Conservation (phyloP, 176 grass and related monocot genomes). For the Oryza glumipatula region DNA sequence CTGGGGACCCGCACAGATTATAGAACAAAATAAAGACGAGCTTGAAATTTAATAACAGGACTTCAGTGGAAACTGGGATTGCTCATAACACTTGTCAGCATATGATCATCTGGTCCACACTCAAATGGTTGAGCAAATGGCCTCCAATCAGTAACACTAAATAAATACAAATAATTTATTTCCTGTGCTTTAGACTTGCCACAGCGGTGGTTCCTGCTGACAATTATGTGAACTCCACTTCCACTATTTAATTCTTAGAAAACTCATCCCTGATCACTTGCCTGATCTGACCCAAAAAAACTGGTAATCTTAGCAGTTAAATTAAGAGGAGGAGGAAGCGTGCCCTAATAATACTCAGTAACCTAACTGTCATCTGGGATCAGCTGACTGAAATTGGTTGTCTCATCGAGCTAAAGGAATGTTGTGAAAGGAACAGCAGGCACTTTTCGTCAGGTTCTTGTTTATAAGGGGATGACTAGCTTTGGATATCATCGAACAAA, state of each 20-base stretch:
- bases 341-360: conserved; percentile 35
- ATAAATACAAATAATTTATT: conserved; percentile 20
- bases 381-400: conserved; percentile 37
- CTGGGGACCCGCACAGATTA: conserved; percentile 27
- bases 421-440: conserved; percentile 51
- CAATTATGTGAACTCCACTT: conserved; percentile 41
- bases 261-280: conserved; percentile 23
- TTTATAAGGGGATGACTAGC: conserved; percentile 37
- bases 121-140: conserved; percentile 19
- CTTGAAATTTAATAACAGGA: conserved; percentile 8
- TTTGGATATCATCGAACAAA: conserved; percentile 14
- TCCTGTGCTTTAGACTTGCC: conserved; percentile 17
- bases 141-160: conserved; percentile 9
- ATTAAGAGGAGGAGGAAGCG: conserved; percentile 29
- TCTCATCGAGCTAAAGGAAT: conserved; percentile 52
- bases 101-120: conserved; percentile 36
- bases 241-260: conserved; percentile 28
- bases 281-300: conserved; percentile 37
- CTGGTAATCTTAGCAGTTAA: conserved; percentile 31
- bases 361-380: conserved; percentile 36
- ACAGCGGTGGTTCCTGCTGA: conserved; percentile 29
- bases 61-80: conserved; percentile 32
- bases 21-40: conserved; percentile 27
- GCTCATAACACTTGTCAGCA: conserved; percentile 32
- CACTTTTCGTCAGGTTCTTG: conserved; percentile 36